phyloP scores from a whole-genome alignment of 2,329 filamentous ascomycete genomes.

The Incumbomyces delicatus region DNA sequence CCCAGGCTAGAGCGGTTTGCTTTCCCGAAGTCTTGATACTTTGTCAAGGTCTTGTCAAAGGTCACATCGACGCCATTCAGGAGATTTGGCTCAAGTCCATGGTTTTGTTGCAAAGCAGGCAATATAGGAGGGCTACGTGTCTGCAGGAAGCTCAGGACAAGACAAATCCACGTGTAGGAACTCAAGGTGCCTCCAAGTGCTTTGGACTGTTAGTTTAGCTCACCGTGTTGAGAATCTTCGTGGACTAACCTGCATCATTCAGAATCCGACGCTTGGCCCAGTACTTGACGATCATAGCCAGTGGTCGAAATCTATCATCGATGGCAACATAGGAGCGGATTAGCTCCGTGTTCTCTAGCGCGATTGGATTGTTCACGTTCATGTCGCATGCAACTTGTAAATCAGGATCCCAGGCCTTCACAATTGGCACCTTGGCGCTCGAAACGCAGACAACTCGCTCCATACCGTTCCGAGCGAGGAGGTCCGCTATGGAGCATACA shows the following conservation, averaged over 20 bases:
- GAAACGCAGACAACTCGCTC: constrained; percentile 90
- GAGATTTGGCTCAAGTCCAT: constrained; percentile 50
- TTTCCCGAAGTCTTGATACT: constrained; percentile 62
- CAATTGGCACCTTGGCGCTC: constrained; percentile 91
- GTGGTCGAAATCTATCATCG: constrained; percentile 76
- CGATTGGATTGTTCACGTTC: constrained; percentile 96
- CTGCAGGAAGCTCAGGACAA: constrained; percentile 94
- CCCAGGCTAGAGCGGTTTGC: constrained; percentile 76
- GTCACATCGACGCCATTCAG: constrained; percentile 59
- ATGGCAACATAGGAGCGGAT: constrained; percentile 94
- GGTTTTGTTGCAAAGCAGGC: constrained; percentile 70
- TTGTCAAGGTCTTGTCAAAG: constrained; percentile 78
- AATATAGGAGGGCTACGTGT: constrained; percentile 73
- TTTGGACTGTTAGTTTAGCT: constrained; percentile 28
- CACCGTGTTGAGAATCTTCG: constrained; percentile 17
- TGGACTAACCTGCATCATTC: constrained; percentile 79
- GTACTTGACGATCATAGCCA: constrained; percentile 96
- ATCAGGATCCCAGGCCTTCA: constrained; percentile 97
- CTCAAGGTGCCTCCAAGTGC: constrained; percentile 89
- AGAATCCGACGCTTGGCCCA: constrained; percentile 90
- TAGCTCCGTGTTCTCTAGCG: constrained; percentile 94
- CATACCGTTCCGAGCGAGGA: constrained; percentile 86
- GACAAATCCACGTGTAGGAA: constrained; percentile 98
- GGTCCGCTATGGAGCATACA: constrained; percentile 81
- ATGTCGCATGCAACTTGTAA: constrained; percentile 84